Evolutionary conservation across 768 basidiomycete species (phyloP).

Genomic region (Kwoniella heveanensis): DNA sequence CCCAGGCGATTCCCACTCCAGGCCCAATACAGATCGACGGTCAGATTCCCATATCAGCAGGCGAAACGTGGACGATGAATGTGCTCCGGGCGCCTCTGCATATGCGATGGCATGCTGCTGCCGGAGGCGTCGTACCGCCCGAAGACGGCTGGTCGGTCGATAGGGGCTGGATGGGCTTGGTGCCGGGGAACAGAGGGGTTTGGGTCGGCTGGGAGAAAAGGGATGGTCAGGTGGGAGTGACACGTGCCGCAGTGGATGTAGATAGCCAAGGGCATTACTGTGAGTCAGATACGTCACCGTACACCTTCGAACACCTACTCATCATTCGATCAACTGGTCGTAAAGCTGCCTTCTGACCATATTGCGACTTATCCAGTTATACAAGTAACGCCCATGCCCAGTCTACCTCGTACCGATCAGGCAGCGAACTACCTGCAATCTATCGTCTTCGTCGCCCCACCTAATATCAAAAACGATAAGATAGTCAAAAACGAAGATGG

Average conservation of each 20-base stretch:
- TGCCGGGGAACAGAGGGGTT: constrained; percentile 27
- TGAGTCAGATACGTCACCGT: constrained; percentile 11
- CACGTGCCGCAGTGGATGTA: constrained; percentile 32
- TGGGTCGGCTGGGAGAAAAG: constrained; percentile 38
- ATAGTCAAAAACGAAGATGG: background rate
- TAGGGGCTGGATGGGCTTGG: constrained; percentile 37
- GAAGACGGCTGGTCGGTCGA: constrained; percentile 19
- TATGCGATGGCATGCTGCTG: constrained; percentile 22
- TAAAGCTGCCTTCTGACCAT: no score
- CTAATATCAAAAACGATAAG: background rate
- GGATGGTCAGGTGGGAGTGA: constrained; percentile 27
- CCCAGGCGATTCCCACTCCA: constrained; percentile 7
- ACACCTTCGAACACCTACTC: no score
- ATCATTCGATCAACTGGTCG: no score
- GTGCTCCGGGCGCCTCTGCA: constrained; percentile 31
- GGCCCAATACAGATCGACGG: background rate
- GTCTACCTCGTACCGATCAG: constrained; percentile 8
- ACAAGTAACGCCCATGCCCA: constrained; percentile 33
- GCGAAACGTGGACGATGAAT: constrained; percentile 19
- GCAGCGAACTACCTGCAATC: constrained; percentile 21
- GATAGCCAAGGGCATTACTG: constrained; percentile 25
- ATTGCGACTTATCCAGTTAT: no score
- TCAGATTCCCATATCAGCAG: background rate
- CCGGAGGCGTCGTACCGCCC: constrained; percentile 10
- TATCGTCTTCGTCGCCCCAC: constrained; percentile 24